Base-by-base conservation (phyloP, 2,329 filamentous ascomycete genomes). In the Acarospora socialis region DNA sequence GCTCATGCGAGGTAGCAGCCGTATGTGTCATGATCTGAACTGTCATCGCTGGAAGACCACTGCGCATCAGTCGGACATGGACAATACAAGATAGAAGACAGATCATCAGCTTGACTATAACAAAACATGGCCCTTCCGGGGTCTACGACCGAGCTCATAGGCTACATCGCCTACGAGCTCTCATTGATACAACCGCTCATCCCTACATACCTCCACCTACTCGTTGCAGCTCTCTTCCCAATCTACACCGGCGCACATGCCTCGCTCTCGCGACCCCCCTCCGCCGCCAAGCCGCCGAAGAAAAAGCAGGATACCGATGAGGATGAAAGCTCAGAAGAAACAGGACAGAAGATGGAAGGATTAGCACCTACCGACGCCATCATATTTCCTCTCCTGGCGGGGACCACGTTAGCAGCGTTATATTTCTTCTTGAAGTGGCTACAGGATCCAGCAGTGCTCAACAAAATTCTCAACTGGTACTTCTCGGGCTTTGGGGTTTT, bases 371-470 rank as follows among this genome's bases (percentile, higher is more conserved):
- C 70, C 0, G 87, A 95, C 54, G 87, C 83, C 28, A 70, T 95
- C 43, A 54, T 92, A 46, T 81, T 94, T 41, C 90, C 87, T 2
- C 44, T 94, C 19, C 62, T 84, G 33, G 86, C 84, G 4, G 82
- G 75, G 2, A 48, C 63, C 7, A 73, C 77, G 1, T 69, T 95
- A 6, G 66, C 74, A 24, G 73, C 73, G 4, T 64, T 95, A 8
- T 95, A 95, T 60, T 77, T 86, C 46, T 63, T 93, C 37, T 83
- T 95, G 50, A 83, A 92, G 52, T 90, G 78, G 69, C 70, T 94
- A 34, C 66, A 87, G 42, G 81, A 93, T 47, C 77, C 84, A 1
- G 65, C 74, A 7, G 61, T 92, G 14, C 58, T 95, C 46, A 94
- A 87, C 60, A 81, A 77, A 54, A 69, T 92, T 22, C 60, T 95